These are phyloP conservation scores for Lentinus tigrinus DNA, from an alignment of 768 basidiomycete species.

Conservation along the genomic window DNA sequence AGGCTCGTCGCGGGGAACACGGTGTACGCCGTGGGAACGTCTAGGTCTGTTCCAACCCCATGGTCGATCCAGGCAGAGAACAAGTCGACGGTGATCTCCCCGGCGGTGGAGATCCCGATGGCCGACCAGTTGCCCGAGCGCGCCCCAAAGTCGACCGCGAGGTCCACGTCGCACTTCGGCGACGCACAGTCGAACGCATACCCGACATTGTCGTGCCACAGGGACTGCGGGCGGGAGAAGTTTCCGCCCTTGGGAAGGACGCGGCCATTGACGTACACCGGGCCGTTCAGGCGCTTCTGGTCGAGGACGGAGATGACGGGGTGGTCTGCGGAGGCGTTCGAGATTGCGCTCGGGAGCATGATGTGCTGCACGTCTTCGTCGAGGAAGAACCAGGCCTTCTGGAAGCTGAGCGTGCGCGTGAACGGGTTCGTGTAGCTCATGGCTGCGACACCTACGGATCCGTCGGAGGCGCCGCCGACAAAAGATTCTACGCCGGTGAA, in stretches of 20 bases:
- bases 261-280: conserved; percentile 42
- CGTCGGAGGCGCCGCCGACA: conserved; percentile 67
- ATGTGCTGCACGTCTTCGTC: conserved; percentile 61
- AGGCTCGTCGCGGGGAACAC: conserved; percentile 51
- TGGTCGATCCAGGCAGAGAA: conserved; percentile 63
- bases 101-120: conserved; percentile 63
- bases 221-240: conserved; percentile 32
- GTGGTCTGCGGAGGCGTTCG: conserved; percentile 35
- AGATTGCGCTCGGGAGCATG: conserved; percentile 48
- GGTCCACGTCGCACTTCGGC: conserved; percentile 17
- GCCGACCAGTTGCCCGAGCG: conserved; percentile 59
- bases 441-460: conserved; percentile 51
- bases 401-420: conserved; percentile 53
- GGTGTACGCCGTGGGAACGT: conserved; percentile 48
- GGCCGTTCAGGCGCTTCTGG: conserved; percentile 50
- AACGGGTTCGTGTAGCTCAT: conserved; percentile 70
- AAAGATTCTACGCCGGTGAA: conserved; percentile 51
- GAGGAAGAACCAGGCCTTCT: conserved; percentile 77
- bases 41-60: conserved; percentile 28
- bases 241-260: conserved; percentile 20
- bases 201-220: conserved; percentile 71
- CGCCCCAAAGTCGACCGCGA: conserved; percentile 44
- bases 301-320: conserved; percentile 67
- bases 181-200: conserved; percentile 42
- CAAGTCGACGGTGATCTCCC: conserved; percentile 54